Conservation (phyloP, 495 filamentous ascomycete genomes). For the Podospora tetraspora region DNA sequence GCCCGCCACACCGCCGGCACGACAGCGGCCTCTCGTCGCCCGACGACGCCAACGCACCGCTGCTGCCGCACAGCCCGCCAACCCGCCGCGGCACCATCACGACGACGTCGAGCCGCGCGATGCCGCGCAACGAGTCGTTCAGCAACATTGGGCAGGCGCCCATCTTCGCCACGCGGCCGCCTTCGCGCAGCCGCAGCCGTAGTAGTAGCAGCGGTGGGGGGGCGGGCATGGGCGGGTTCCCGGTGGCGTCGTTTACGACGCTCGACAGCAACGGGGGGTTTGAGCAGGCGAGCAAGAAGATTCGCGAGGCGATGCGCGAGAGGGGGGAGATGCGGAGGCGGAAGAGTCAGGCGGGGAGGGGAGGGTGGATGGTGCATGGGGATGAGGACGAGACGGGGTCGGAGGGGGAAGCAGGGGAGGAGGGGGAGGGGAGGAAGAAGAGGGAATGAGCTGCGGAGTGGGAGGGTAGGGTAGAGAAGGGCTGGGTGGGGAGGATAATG, state of each 20-base stretch:
- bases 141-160: conserved; percentile 77
- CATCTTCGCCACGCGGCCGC: conserved; percentile 82
- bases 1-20: conserved; percentile 10
- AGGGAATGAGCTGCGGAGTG: conserved; percentile 4
- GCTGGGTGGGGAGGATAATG: not conserved
- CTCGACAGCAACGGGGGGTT: conserved; percentile 66
- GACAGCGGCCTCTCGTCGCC: conserved; percentile 28
- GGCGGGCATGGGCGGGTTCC: conserved; percentile 49
- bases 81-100: conserved; percentile 31
- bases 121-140: conserved; percentile 91
- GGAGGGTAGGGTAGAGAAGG: not conserved
- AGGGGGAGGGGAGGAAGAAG: conserved; percentile 26
- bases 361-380: conserved; percentile 15
- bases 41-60: not conserved
- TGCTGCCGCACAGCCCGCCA: conserved; percentile 11
- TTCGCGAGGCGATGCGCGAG: conserved; percentile 84
- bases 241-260: conserved; percentile 66
- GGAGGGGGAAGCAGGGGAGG: conserved; percentile 23
- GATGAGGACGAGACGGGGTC: conserved; percentile 24
- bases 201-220: conserved; percentile 61
- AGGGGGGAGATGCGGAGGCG: conserved; percentile 66
- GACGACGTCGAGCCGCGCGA: conserved; percentile 41
- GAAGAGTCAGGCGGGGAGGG: conserved; percentile 55
- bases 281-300: conserved; percentile 77
- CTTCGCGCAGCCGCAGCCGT: conserved; percentile 62